A percentile compares a stretch with the other conserved stretches of the same genome.
phyloP scores from a whole-genome alignment of 345 rosid species.

The Linum usitatissimum region DNA sequence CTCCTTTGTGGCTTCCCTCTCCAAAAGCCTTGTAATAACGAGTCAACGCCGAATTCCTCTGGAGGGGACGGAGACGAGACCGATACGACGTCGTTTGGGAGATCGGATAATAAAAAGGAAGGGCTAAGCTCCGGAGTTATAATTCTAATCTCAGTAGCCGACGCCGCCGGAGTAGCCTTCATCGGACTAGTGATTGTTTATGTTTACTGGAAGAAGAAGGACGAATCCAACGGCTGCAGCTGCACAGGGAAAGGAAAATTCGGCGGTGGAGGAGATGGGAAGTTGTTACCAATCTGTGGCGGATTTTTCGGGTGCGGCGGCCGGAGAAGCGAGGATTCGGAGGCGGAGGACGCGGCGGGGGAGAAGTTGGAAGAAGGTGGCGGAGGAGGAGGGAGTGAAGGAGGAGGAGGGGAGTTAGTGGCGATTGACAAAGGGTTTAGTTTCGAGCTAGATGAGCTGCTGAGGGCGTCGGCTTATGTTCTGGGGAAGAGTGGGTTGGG shows the following conservation, averaged over 20 bases:
- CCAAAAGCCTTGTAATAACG: slow-evolving; percentile 52
- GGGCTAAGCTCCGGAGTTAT: slow-evolving; percentile 64
- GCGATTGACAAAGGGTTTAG: slow-evolving; percentile 88
- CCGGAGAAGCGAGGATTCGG: slow-evolving; percentile 42
- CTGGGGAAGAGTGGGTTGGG: slow-evolving; percentile 96
- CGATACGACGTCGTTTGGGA: slow-evolving; percentile 8
- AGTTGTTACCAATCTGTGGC: slow-evolving; percentile 19
- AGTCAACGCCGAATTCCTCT: slow-evolving; percentile 16
- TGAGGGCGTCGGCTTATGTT: slow-evolving; percentile 94
- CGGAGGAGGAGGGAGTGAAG: slow-evolving; percentile 18
- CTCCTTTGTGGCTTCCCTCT: slow-evolving; percentile 85
- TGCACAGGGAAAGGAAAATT: slow-evolving; percentile 61
- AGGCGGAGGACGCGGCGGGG: slow-evolving; percentile 40
- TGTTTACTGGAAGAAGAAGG: slow-evolving; percentile 89
- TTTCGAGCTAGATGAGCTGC: slow-evolving; percentile 82
- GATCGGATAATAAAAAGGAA: slow-evolving; percentile 18
- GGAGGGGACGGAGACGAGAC: slow-evolving; percentile 21
- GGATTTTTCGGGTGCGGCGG: slow-evolving; percentile 19
- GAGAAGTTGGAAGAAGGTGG: slow-evolving; percentile 8
- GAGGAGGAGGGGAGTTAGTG: slow-evolving; percentile 69
- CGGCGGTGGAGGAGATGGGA: slow-evolving; percentile 28
- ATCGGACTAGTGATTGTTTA: slow-evolving; percentile 61
- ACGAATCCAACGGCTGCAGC: slow-evolving; percentile 53
- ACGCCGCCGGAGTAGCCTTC: slow-evolving; percentile 75
- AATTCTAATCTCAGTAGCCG: slow-evolving; percentile 59